Conservation (phyloP, 495 filamentous ascomycete species). For the Neurospora sp. region DNA sequence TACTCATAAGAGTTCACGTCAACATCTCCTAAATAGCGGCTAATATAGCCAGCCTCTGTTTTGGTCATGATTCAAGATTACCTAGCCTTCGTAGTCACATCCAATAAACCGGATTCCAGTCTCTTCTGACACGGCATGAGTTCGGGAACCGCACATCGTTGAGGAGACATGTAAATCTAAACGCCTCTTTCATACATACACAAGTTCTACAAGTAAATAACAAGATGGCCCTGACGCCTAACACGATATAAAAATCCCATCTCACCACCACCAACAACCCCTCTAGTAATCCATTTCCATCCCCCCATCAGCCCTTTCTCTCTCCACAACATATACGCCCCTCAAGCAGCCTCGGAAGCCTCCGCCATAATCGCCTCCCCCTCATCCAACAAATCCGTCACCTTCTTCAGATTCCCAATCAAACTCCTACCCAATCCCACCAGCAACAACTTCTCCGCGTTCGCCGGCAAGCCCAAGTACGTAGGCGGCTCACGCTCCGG, state of each 20-base stretch:
- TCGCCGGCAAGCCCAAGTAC: slow-evolving; percentile 90
- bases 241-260: neutral
- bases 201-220: neutral
- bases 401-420: slow-evolving; percentile 72
- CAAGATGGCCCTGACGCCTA: neutral
- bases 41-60: too few relatives aligned
- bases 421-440: slow-evolving; percentile 81
- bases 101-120: neutral
- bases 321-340: neutral
- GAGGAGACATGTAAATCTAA: neutral
- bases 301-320: neutral
- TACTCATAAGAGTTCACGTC: too few relatives aligned
- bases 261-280: neutral
- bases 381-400: slow-evolving; percentile 82
- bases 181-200: neutral
- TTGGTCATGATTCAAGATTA: too few relatives aligned
- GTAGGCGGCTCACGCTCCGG: slow-evolving; percentile 95
- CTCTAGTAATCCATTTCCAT: neutral
- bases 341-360: slow-evolving; percentile 1
- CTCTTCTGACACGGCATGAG: neutral
- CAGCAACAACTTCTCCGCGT: slow-evolving; percentile 91
- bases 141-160: too few relatives aligned
- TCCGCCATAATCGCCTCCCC: slow-evolving; percentile 85
- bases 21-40: too few relatives aligned
- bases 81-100: neutral